phyloP scores from a whole-genome alignment of 768 basidiomycete genomes.

The Phylloporus arenicola region DNA sequence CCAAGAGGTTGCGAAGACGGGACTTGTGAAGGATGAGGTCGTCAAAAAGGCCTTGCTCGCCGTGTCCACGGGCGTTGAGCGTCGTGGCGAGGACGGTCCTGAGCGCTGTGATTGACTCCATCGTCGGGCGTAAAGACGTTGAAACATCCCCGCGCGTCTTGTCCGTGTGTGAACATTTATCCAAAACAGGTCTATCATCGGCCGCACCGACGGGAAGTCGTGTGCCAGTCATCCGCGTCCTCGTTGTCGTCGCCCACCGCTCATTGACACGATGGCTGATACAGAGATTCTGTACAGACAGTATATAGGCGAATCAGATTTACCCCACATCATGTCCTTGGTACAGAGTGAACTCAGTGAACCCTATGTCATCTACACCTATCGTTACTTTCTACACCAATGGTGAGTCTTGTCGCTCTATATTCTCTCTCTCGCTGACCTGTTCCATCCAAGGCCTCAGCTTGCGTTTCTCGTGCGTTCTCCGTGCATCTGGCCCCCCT shows the following conservation, averaged over 20 bases:
- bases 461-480: slow-evolving; percentile 67
- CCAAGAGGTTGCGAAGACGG: slow-evolving; percentile 56
- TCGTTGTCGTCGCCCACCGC: background rate
- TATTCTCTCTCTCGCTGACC: slow-evolving; percentile 2
- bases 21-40: slow-evolving; percentile 63
- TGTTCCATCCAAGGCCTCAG: slow-evolving; percentile 61
- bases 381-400: slow-evolving; percentile 92
- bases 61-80: slow-evolving; percentile 43
- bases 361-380: slow-evolving; percentile 95
- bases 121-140: slow-evolving; percentile 19
- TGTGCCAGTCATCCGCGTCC: background rate
- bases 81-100: slow-evolving; percentile 47
- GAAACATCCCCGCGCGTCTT: background rate
- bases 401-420: slow-evolving; percentile 55
- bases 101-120: slow-evolving; percentile 59
- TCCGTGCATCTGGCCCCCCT: background rate
- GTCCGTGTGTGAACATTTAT: background rate
- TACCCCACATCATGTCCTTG: slow-evolving; percentile 78
- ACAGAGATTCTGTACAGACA: slow-evolving; percentile 56
- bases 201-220: background rate
- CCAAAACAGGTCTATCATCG: background rate
- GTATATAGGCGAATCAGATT: slow-evolving; percentile 72
- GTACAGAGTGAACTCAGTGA: slow-evolving; percentile 92
- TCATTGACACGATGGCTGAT: slow-evolving; percentile 17
- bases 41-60: slow-evolving; percentile 73